phyloP scores from a whole-genome alignment of 2,329 filamentous ascomycete genomes.

The Amauroascus niger region DNA sequence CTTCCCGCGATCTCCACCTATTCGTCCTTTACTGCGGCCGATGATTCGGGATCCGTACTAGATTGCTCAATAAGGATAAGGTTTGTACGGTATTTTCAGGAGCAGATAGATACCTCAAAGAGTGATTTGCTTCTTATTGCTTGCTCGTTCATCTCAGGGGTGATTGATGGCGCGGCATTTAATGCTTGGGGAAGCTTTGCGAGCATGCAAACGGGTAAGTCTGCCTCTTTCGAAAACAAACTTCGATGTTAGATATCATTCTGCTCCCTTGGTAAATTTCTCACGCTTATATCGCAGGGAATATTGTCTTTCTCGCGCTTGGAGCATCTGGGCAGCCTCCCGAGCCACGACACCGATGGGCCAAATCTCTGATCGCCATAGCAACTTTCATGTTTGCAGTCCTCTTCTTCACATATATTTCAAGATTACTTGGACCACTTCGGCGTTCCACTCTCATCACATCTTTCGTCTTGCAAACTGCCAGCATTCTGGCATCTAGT shows the following conservation, averaged over 20 bases:
- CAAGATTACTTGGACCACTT: constrained; percentile 26
- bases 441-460: constrained; percentile 33
- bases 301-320: constrained; percentile 37
- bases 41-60: constrained; percentile 3
- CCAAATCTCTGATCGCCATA: constrained; percentile 36
- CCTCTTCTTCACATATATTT: constrained; percentile 32
- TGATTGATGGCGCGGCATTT: constrained; percentile 17
- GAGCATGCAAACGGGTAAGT: constrained; percentile 18
- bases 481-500: constrained; percentile 28
- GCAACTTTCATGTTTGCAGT: constrained; percentile 31
- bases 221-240: not conserved
- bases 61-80: constrained; percentile 1
- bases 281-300: constrained; percentile 25
- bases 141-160: constrained; percentile 17
- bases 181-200: constrained; percentile 19
- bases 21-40: constrained; percentile 16
- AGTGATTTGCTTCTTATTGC: constrained; percentile 14
- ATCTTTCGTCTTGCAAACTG: constrained; percentile 34
- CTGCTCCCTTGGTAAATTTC: not conserved
- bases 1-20: constrained; percentile 11
- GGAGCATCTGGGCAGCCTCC: constrained; percentile 35
- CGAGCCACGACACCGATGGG: constrained; percentile 34
- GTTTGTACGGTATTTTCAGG: constrained; percentile 11
- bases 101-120: constrained; percentile 13
- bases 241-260: not conserved